Evolutionary conservation across 495 filamentous ascomycete genomes (phyloP), one percentile per base, ranked within the genome.

Genomic region (Aspergillus mulundensis): DNA sequence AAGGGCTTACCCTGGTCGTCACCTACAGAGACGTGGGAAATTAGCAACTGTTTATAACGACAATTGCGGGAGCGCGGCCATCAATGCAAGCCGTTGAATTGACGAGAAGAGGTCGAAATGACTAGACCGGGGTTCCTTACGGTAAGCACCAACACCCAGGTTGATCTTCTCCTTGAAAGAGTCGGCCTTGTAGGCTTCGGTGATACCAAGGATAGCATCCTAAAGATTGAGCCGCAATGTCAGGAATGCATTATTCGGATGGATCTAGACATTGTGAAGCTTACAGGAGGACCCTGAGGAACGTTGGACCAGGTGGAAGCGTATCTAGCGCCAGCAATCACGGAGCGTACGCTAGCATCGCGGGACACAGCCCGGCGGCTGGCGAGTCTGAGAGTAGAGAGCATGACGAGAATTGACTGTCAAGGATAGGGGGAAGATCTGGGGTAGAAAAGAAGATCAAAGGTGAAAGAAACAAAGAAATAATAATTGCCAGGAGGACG

Each of bases 161-260:
- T 97, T 97, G 80, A 97, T 96, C 85, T 98, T 98, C 75, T 93
- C 81, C 51, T 84, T 75, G 74, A 94, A 90, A 59, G 74, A 80
- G 68, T 98, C 93, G 67, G 92, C 90, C 82, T 97, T 98, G 88
- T 94, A 98, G 48, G 94, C 94, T 78, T 98, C 94, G 50, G 94
- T 97, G 78, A 98, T 95, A 77, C 93, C 93, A 82, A 92, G 82
- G 75, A 93, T 91, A 44, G 87, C 88, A 87, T 93, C 76, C 75
- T 78, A 70, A 15, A 28, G 7, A 25, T 36, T 6, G 50, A 25
- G 48, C 23, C 52, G 58, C 42, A 51, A 25, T 14, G 56, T 78
- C 53, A 77, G 70, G 54, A 72, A 65, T 55, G 36, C 19, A 48
- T 52, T 21, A 25, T 14, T 16, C 21, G 43, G 15, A 60, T 58